Evolutionary conservation across 2,329 filamentous ascomycete species (phyloP), one percentile per base, ranked within the genome.

Genomic region (Ophiostoma triangulosporum): DNA sequence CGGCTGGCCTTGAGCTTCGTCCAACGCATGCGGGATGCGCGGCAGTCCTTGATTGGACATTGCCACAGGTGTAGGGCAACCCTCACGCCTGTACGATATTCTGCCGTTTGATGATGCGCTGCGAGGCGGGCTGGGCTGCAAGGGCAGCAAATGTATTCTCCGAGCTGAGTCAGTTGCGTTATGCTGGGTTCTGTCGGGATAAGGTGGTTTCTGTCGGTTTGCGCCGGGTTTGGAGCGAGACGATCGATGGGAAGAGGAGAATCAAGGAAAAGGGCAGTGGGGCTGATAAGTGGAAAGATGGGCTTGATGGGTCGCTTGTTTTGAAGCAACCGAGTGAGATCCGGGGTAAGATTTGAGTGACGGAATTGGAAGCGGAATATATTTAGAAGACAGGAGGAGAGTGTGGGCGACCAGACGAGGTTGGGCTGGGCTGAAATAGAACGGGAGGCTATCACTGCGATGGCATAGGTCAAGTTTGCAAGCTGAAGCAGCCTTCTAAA

Each of bases 21-120:
- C 51, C n/a, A 38, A 32, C 48, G 46, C 49, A 46, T 48, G 33
- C 35, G 57, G 49, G 32, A 55, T 51, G 50, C 56, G 48, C 40
- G 56, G 50, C 33, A 53, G 56, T 49, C 56, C 56, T 56, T 61
- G 62, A 51, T 58, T 60, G 58, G 63, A 59, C 63, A 64, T 64
- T 54, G 58, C 58, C 60, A 53, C 57, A 29, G 15, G 24, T n/a
- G 43, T n/a, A 29, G 5, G 15, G 15, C 9, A 8, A 4, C 15
- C 43, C 15, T 29, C 15, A 29, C 22, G 15, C 15, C 7, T 46
- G 24, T 29, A 17, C 29, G 15, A 20, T 29, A 4, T 15, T 17
- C 15, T 12, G 9, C 9, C 9, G 29, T 45, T n/a, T 45, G 14
- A 6, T 27, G 40, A 45, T 45, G n/a, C 9, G 36, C 36, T 22